Percentiles rank a stretch among this genome's conserved stretches.
phyloP scores from a whole-genome alignment of 495 filamentous ascomycete species.

The Pyrenula aspistea region DNA sequence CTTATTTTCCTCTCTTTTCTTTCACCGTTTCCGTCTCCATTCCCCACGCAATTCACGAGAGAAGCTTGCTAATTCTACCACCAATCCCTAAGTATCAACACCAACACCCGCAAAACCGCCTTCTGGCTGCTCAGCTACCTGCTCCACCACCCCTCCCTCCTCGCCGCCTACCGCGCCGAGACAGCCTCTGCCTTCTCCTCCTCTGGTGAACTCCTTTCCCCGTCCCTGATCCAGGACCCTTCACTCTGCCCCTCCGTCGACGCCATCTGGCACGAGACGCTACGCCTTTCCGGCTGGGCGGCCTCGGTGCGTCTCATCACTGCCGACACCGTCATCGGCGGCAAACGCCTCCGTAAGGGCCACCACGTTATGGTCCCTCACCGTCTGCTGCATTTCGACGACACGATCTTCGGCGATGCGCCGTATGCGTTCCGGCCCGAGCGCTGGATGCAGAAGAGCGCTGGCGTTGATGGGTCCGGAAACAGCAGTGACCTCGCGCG shows the following conservation, averaged over 20 bases:
- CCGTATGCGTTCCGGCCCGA: constrained; percentile 5
- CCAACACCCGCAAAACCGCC: constrained; percentile 14
- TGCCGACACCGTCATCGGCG: constrained; percentile 11
- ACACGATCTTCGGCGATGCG: constrained; percentile 10
- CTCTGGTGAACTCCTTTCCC: background rate
- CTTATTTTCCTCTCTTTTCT: no score
- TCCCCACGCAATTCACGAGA: background rate
- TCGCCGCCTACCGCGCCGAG: background rate
- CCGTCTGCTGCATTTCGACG: constrained; percentile 19
- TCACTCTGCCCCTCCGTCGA: constrained; percentile 11
- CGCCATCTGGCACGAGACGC: constrained; percentile 12
- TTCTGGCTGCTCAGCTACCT: constrained; percentile 17
- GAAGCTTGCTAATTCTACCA: constrained; percentile 1
- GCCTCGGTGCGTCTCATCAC: constrained; percentile 12
- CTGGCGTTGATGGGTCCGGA: no score
- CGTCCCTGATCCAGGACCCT: constrained; percentile 5
- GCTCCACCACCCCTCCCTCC: constrained; percentile 2
- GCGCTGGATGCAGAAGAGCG: constrained; percentile 18
- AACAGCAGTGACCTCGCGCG: constrained; percentile 4
- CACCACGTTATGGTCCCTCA: constrained; percentile 18
- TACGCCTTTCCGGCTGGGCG: constrained; percentile 7
- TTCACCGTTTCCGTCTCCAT: background rate
- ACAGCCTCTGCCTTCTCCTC: background rate
- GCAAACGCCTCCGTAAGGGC: constrained; percentile 9
- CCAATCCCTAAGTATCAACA: constrained; percentile 1